These are phyloP conservation scores for Polyrhizophydium stewartii DNA, from an alignment of 371 early-diverging fungal genomes.

Conservation along the genomic window DNA sequence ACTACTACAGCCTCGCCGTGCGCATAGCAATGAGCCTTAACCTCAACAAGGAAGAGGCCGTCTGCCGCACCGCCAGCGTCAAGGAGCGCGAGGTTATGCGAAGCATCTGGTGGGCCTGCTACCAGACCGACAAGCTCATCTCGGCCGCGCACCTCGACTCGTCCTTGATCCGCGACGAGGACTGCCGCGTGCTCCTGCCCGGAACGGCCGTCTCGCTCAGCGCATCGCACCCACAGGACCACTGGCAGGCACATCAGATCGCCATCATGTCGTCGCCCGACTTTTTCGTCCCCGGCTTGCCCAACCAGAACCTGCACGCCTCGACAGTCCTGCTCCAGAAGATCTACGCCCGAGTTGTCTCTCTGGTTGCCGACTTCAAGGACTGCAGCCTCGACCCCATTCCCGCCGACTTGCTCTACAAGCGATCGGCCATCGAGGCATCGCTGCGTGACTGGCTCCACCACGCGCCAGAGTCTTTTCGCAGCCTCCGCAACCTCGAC, in stretches of 20 bases:
- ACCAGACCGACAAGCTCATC: background rate
- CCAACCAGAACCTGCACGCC: background rate
- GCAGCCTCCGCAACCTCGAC: background rate
- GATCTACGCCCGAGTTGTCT: background rate
- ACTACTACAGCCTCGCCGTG: background rate
- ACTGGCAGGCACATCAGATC: background rate
- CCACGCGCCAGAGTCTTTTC: too few relatives aligned
- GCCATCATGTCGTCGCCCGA: constrained; percentile 13
- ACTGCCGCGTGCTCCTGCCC: background rate
- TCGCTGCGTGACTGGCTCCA: background rate
- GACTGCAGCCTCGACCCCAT: background rate
- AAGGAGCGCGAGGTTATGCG: constrained; percentile 7
- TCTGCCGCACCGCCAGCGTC: background rate
- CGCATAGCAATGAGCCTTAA: constrained; percentile 6
- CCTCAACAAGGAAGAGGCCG: constrained; percentile 14
- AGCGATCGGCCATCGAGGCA: background rate
- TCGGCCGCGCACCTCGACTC: background rate
- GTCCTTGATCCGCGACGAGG: background rate
- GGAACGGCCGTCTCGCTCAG: background rate
- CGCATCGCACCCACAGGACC: constrained; percentile 8
- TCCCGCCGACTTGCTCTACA: background rate
- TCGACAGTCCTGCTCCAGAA: background rate
- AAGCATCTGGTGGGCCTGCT: constrained; percentile 8
- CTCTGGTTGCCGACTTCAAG: background rate
- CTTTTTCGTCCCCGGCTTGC: background rate